Evolutionary conservation across 2,329 filamentous ascomycete species (phyloP), one percentile per base, ranked within the genome.

Genomic region (Keithomyces neogunnii): DNA sequence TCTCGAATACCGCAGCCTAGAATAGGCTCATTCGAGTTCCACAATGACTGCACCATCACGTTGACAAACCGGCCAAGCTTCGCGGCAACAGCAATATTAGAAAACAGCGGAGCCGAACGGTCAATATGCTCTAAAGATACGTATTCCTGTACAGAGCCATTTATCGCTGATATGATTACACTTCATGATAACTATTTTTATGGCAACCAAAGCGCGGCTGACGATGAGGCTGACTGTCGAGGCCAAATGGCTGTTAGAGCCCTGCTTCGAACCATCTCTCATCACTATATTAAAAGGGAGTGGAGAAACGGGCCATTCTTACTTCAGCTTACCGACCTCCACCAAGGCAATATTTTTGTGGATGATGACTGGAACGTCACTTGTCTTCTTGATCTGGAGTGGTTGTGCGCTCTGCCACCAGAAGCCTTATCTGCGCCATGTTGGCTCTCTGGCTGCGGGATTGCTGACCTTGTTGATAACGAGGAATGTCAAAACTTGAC

Each of bases 281-380:
- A 64, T 13, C 55, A 61, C 52, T 56, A 60, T 47, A 62, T 63
- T 6, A 48, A 48, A 29, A 43, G 52, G 40, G 59, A 56, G n/a
- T 52, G 38, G 28, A 54, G 60, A 19, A 45, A 63, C 40, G 62
- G 63, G 2, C 63, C 62, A 7, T 67, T 62, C 46, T 19, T 57
- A 49, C 55, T 66, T 10, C 54, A 59, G 32, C 47, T 69, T 39
- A 66, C 63, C 26, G 63, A 70, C 50, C 52, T 69, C 13, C 59
- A 68, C 54, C 51, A 45, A 28, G 63, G 64, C 38, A 70, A 69
- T 45, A 62, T 71, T 31, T 60, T 70, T 31, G 63, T 69, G 9
- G 64, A 70, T 50, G 48, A 66, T 29, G 47, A 68, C 30, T 67
- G 64, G 65, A 66, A 69, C 46, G 56, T 69, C 32, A 65, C 57